Evolutionary conservation across 2,329 filamentous ascomycete species (phyloP).

Genomic region (Colletotrichum somersetense): DNA sequence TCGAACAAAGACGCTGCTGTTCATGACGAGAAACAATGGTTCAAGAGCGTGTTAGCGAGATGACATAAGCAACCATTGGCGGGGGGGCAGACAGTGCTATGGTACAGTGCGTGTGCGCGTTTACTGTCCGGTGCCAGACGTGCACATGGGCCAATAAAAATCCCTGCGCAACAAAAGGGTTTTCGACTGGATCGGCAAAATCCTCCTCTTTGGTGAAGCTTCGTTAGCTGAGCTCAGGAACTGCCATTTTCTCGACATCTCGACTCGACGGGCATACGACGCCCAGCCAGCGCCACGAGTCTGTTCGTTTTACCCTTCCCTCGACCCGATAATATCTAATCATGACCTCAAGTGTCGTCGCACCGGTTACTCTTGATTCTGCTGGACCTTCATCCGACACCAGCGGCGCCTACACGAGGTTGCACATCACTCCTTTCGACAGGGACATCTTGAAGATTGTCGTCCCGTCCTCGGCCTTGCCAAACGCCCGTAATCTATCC

Average conservation of each 20-base stretch:
- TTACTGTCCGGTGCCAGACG: not conserved
- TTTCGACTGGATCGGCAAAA: conserved; percentile 40
- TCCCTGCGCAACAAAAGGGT: conserved; percentile 43
- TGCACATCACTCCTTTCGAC: conserved; percentile 92
- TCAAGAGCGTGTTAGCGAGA: not conserved
- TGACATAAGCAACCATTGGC: conserved; percentile 19
- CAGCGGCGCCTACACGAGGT: conserved; percentile 61
- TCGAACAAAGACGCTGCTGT: not conserved
- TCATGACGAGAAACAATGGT: not conserved
- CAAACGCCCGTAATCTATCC: conserved; percentile 83
- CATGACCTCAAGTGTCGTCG: conserved; percentile 20
- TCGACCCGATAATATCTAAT: conserved; percentile 31
- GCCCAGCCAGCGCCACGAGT: conserved; percentile 13
- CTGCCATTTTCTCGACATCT: conserved; percentile 27
- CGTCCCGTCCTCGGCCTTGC: conserved; percentile 75
- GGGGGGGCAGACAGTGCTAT: not conserved
- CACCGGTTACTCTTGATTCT: conserved; percentile 9
- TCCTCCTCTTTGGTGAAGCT: conserved; percentile 30
- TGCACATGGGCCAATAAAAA: conserved; percentile 35
- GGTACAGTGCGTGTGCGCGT: not conserved
- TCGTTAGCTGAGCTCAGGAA: conserved; percentile 3
- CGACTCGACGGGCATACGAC: conserved; percentile 28
- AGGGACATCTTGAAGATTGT: conserved; percentile 79
- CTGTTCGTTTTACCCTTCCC: not conserved
- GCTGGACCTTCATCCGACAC: conserved; percentile 31